Evolutionary conservation across 2,329 filamentous ascomycete genomes (phyloP), one percentile per base, ranked within the genome.

Genomic region (Penicillium sp.): DNA sequence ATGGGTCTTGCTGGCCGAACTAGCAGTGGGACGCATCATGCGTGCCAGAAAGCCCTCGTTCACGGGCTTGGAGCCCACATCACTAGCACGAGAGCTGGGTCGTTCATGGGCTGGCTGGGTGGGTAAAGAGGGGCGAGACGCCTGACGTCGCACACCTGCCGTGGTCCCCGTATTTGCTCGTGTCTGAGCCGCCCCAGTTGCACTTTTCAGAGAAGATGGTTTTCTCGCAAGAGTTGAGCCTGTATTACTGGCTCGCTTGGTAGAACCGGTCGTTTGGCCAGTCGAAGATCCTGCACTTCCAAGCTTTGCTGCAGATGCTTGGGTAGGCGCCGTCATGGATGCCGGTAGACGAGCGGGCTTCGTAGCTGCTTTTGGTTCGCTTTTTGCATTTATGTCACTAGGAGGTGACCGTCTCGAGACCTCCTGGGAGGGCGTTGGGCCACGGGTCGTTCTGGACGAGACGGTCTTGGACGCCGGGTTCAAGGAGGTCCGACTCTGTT

Each of bases 1-100:
- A 33, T 72, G 68, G 10, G 59, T 55, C 47, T 73, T 73, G 46
- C 60, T 70, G 6, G 70, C 68, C 34, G 69, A 72, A 45, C 69
- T 71, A 20, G 69, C 66, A 9, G 70, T 73, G 14, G 70, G 70
- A 4, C 70, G 65, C 67, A 72, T 73, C 69, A 73, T 72, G 36
- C 70, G 59, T 10, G 70, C 69, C 22, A 73, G 53, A 48, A 73
- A 73, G 1, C 66, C 57, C 20, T 72, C 68, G 40, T 70, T 67
- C 3, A 67, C 56, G 6, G 62, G 60, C 37, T 59, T 67, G 14
- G 61, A 39, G 35, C 50, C 56, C 11, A 48, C 51, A 32, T 59
- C 63, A 49, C 67, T 69, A 14, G 54, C 45, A 14, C 68, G 65
- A 14, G 69, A 68, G 31, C 59, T 60, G 6, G 69, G 61, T 28